Evolutionary conservation across 352 stramenopile species (phyloP), one percentile per base, ranked within the genome.

Genomic region (Bremia lactucae): DNA sequence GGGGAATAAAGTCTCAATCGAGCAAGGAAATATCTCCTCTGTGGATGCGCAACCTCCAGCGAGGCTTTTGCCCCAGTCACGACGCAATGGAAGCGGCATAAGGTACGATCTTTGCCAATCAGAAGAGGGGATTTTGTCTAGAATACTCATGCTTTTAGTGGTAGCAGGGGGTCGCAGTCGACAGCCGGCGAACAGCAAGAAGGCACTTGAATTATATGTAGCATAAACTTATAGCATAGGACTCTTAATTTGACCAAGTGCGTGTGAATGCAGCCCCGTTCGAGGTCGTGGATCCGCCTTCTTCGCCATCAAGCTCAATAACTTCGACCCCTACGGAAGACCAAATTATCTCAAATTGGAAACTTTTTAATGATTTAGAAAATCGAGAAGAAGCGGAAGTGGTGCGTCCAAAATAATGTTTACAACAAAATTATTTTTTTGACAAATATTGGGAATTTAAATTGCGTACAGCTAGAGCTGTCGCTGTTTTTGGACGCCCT

Each of bases 291-390:
- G 36, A 46, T 28, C 55, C 51, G 10, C 40, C 55, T 18, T 33
- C 40, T 1, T 63, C 55, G 5, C 59, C 59, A 9, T 62, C 53
- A 6, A 47, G 16, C 16, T 69, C 55, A 29, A 63, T 51, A 25
- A 52, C 55, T 4, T 69, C 59, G 4, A 68, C 54, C 0, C 58
- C 58, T 10, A 68, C 62, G 4, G 60, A 72, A 18, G 78, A 88
- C 19, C 67, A 85, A 15, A 50, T 69, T 36, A 87, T 86, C 29
- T 80, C 69, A 26, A 85, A 87, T 61, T 89, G 76, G 76, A 86
- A 92, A 48, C 61, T 92, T 10, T 92, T 92, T 42, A 89, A 87
- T 42, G 76, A 92, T 49, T 59, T 92, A 9, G 79, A 92, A 49
- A 89, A 86, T 54, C 68, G 75, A 28, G 79, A 92, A 53, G 79